Base-by-base conservation (phyloP, 2,329 filamentous ascomycete genomes). In the Cercospora sp. region DNA sequence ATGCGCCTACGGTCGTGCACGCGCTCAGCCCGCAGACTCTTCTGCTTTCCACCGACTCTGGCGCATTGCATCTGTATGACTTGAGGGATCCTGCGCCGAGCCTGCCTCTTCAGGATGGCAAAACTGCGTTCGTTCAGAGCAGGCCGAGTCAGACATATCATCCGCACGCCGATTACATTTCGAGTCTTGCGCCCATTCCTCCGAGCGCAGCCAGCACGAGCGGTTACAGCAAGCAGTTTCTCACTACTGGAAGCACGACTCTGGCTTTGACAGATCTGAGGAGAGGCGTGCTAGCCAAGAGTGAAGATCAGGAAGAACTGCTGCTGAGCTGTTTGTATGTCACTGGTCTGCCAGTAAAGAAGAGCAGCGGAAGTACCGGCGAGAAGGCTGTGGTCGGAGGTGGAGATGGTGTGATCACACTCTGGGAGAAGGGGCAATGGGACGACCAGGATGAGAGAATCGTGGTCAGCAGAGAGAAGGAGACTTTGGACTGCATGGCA, bases 351-450 rank as follows among this genome's bases (percentile, higher is more conserved):
- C 88, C 91, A 0, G 89, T 90, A 31, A 89, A 88, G 67, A 79
- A 77, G 66, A 82, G 81, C 45, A 87, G 86, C 31, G 85, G 85
- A 6, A 90, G 88, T 74, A 91, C 91, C 58, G 92, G 92, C 5
- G 86, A 90, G 74, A 91, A 91, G 77, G 85, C 95, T 3, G 79
- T 95, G 2, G 92, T 93, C 0, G 90, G 92, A 40, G 92, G 92
- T 28, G 90, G 88, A 18, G 90, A 88, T 51, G 95, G 95, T 3
- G 88, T 97, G 1, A 79, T 98, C 70, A 97, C 94, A 4, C 82
- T 98, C 6, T 99, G 95, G 94, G 94, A 99, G 79, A 91, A 90
- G 73, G 94, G 94, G 0, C 88, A 91, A 0, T 98, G 95, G 94
- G 94, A 97, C 76, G 94, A 98, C 78, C 93, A 97, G 78, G 92